Evolutionary conservation across 2,329 filamentous ascomycete species (phyloP).

Genomic region (Thelonectria discophora): DNA sequence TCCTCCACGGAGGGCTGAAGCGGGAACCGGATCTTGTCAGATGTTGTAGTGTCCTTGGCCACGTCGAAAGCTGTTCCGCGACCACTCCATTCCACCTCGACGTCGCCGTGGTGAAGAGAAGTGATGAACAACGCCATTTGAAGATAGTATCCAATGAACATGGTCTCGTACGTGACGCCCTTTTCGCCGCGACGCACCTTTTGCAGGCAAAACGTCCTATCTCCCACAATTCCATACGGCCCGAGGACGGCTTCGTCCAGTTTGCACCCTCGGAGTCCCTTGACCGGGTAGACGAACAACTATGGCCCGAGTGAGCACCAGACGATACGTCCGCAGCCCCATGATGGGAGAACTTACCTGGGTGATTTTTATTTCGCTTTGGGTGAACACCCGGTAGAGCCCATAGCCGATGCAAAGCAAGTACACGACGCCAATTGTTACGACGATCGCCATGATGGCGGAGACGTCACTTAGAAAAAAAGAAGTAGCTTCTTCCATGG

Average conservation of each 20-base stretch:
- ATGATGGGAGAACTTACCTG: conserved; percentile 14
- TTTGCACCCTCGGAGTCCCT: conserved; percentile 31
- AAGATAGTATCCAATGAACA: conserved; percentile 36
- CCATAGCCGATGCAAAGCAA: too few species aligned
- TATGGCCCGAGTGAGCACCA: neutral
- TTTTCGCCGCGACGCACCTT: conserved; percentile 23
- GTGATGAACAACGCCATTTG: conserved; percentile 32
- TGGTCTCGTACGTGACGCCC: conserved; percentile 27
- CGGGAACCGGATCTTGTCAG: conserved; percentile 28
- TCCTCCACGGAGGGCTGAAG: conserved; percentile 15
- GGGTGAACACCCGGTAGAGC: too few species aligned
- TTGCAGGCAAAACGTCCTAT: conserved; percentile 38
- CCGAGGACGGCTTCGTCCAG: conserved; percentile 25
- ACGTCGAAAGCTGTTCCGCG: conserved; percentile 17
- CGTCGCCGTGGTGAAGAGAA: conserved; percentile 15
- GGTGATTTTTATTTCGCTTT: conserved; percentile 31
- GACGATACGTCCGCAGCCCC: neutral
- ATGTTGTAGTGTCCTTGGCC: neutral
- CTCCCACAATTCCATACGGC: conserved; percentile 31
- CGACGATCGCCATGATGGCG: neutral
- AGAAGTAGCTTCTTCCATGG: too few species aligned
- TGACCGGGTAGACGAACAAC: conserved; percentile 40
- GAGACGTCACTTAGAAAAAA: neutral
- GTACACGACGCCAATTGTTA: too few species aligned
- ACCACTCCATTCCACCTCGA: conserved; percentile 24